Conservation (phyloP, 768 basidiomycete genomes). For the Leucocoprinus sp. region DNA sequence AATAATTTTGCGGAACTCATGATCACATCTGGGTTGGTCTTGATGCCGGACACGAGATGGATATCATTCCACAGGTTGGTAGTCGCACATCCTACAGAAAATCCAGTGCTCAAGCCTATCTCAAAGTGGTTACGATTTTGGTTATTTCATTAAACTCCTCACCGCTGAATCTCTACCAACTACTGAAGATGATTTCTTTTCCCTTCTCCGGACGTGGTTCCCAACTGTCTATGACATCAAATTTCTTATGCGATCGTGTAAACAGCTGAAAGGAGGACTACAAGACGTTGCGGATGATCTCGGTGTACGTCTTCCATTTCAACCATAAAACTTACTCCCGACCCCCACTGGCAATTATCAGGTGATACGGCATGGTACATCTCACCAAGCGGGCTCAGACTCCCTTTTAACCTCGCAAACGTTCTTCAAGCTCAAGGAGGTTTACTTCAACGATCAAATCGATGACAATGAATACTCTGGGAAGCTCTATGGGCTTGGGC, state of each 20-base stretch:
- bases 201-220: conserved; percentile 85
- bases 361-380: conserved; percentile 84
- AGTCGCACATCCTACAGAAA: background rate
- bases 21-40: conserved; percentile 92
- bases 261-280: conserved; percentile 79
- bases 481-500: conserved; percentile 77
- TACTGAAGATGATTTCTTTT: conserved; percentile 86
- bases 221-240: conserved; percentile 97
- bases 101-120: background rate
- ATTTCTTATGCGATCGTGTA: conserved; percentile 85
- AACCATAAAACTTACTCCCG: background rate
- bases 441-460: conserved; percentile 86
- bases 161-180: conserved; percentile 81
- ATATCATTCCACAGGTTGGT: conserved; percentile 95
- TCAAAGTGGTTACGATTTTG: conserved; percentile 94
- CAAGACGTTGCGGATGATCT: conserved; percentile 97
- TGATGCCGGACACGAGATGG: conserved; percentile 87
- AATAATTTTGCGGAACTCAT: conserved; percentile 95
- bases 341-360: conserved; percentile 23
- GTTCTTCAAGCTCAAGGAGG: conserved; percentile 92
- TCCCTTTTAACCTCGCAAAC: conserved; percentile 87
- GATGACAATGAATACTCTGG: conserved; percentile 79
- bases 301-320: conserved; percentile 48
- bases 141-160: conserved; percentile 93
- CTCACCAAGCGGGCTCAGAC: conserved; percentile 97